These are phyloP conservation scores for Pseudogymnoascus sp. DNA, from an alignment of 2,329 filamentous ascomycete species.

Conservation along the genomic window DNA sequence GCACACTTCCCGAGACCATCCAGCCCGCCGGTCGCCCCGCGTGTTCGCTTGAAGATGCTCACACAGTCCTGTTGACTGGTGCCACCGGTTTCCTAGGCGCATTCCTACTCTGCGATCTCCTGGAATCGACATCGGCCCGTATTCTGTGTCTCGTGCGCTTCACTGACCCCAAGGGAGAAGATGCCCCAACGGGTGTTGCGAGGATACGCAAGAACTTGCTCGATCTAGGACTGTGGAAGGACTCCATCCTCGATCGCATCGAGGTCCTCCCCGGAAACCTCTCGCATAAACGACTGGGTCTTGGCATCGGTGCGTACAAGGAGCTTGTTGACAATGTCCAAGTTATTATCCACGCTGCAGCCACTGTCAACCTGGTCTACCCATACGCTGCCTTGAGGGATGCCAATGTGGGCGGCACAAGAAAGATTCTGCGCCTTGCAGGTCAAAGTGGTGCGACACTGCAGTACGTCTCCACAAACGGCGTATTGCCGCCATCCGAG, in stretches of 20 bases:
- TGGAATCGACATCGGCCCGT: conserved; percentile 59
- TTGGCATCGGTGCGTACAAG: conserved; percentile 56
- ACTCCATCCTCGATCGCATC: conserved; percentile 68
- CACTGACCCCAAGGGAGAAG: conserved; percentile 55
- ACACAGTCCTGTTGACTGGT: conserved; percentile 64
- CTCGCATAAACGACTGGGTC: conserved; percentile 58
- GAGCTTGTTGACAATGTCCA: conserved; percentile 57
- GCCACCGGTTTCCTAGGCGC: conserved; percentile 70
- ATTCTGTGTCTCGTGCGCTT: conserved; percentile 69
- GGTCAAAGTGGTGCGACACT: conserved; percentile 60
- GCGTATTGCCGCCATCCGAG: conserved; percentile 62
- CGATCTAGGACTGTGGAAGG: conserved; percentile 70
- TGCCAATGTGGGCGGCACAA: conserved; percentile 71
- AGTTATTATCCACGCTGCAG: conserved; percentile 69
- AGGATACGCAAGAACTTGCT: conserved; percentile 67
- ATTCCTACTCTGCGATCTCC: conserved; percentile 60
- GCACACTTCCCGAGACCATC: conserved; percentile 62
- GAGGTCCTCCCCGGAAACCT: conserved; percentile 69
- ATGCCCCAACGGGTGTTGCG: conserved; percentile 59
- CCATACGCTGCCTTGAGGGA: conserved; percentile 68
- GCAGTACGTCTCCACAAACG: conserved; percentile 74
- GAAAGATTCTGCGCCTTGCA: conserved; percentile 65
- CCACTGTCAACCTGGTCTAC: conserved; percentile 73
- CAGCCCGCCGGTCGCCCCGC: conserved; percentile 45
- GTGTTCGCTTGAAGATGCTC: conserved; percentile 53